These are phyloP conservation scores for Rhododendron ovatum DNA, from an alignment of 148 eudicot species.

Conservation along the genomic window DNA sequence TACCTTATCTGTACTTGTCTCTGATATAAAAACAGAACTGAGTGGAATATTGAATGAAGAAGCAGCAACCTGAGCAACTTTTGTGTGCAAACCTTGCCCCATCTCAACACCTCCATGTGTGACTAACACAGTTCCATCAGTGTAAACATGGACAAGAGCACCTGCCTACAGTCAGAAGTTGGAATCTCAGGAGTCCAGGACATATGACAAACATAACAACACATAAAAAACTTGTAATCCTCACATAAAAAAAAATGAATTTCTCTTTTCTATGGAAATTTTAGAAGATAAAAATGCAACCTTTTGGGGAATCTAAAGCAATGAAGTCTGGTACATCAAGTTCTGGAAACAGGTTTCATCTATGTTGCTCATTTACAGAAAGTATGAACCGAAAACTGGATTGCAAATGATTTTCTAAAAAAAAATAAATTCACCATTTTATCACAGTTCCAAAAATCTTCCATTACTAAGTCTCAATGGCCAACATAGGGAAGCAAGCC, in stretches of 20 bases:
- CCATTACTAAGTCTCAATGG: too few species aligned
- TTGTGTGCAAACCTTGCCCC: slow-evolving; percentile 99
- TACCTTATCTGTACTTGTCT: slow-evolving; percentile 99
- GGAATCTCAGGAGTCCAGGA: background rate
- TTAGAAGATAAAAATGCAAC: background rate
- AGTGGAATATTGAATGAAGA: slow-evolving; percentile 84
- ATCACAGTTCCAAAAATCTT: background rate
- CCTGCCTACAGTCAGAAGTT: slow-evolving; percentile 61
- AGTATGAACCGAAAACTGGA: background rate
- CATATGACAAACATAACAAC: background rate
- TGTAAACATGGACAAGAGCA: slow-evolving; percentile 96
- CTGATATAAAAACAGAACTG: slow-evolving; percentile 86
- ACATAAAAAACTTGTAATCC: background rate
- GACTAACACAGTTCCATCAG: slow-evolving; percentile 95
- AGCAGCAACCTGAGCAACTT: slow-evolving; percentile 98
- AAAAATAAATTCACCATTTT: background rate
- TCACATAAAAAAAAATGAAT: background rate
- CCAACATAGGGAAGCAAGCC: background rate
- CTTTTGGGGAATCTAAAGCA: background rate
- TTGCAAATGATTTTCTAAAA: background rate
- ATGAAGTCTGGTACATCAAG: background rate
- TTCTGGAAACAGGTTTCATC: background rate
- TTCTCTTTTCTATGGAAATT: background rate
- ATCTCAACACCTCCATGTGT: slow-evolving; percentile 99
- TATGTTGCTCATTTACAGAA: background rate